Conservation (phyloP, 176 grass and related monocot species). For the Elaeis guineensis region DNA sequence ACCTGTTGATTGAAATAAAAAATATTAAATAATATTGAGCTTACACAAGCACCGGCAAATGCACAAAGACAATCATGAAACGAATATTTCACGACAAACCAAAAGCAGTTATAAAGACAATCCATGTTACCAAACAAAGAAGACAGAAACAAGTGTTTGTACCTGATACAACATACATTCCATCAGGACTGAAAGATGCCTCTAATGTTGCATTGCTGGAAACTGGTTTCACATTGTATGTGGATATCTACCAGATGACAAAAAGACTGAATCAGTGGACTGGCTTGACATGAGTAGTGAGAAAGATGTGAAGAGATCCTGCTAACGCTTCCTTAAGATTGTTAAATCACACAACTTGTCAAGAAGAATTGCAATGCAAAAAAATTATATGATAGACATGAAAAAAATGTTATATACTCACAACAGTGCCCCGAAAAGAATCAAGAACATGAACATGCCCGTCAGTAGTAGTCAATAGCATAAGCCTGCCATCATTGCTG, state of each 20-base stretch:
- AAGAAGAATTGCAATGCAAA: too few relatives aligned
- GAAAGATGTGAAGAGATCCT: too few relatives aligned
- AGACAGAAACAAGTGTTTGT: background rate
- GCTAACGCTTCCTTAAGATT: too few relatives aligned
- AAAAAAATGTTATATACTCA: constrained; percentile 29
- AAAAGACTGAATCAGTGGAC: background rate
- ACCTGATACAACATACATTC: constrained; percentile 89
- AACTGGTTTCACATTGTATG: constrained; percentile 84
- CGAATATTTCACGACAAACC: too few relatives aligned
- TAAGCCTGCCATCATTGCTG: constrained; percentile 68
- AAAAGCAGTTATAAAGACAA: background rate
- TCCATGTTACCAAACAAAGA: background rate
- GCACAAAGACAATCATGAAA: too few relatives aligned
- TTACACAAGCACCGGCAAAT: too few relatives aligned
- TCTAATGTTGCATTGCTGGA: constrained; percentile 62
- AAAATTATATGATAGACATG: background rate
- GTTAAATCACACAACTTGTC: too few relatives aligned
- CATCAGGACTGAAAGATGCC: constrained; percentile 96
- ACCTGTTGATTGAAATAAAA: constrained; percentile 32
- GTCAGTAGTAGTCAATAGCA: constrained; percentile 87
- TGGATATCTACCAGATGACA: constrained; percentile 38
- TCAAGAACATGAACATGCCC: constrained; percentile 80
- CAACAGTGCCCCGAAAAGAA: constrained; percentile 78
- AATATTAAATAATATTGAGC: too few relatives aligned
- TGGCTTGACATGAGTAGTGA: too few relatives aligned